Evolutionary conservation across 306 rosid species (phyloP).

Genomic region (Rubus parviflorus): DNA sequence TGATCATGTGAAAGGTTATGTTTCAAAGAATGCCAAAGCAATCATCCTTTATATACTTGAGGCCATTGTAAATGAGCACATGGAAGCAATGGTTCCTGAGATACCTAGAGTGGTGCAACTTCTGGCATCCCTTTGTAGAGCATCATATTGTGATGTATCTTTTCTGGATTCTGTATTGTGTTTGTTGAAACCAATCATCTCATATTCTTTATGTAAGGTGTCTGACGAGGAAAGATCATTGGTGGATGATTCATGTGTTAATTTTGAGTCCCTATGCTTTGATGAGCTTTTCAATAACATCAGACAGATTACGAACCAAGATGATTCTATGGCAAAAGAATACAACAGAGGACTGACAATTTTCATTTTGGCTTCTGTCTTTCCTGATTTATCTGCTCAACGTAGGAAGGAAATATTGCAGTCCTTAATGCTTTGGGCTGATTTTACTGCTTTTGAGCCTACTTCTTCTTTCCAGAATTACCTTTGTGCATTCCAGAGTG

Average conservation of each 20-base stretch:
- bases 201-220: conserved; percentile 69
- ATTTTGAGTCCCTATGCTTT: conserved; percentile 87
- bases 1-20: conserved; percentile 64
- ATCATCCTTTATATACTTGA: conserved; percentile 78
- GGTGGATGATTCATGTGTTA: conserved; percentile 62
- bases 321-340: conserved; percentile 41
- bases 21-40: conserved; percentile 82
- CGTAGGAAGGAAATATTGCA: conserved; percentile 69
- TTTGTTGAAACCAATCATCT: conserved; percentile 78
- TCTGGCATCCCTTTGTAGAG: conserved; percentile 70
- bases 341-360: conserved; percentile 66
- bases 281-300: conserved; percentile 61
- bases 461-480: conserved; percentile 73
- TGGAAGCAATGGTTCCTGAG: conserved; percentile 94
- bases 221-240: conserved; percentile 63
- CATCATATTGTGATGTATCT: conserved; percentile 82
- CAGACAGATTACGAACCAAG: conserved; percentile 40
- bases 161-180: conserved; percentile 74
- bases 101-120: conserved; percentile 79
- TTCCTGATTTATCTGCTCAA: conserved; percentile 69
- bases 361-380: conserved; percentile 76
- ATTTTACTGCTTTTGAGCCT: conserved; percentile 65
- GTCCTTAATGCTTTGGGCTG: conserved; percentile 58
- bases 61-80: conserved; percentile 79
- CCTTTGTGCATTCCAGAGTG: conserved; percentile 75